Evolutionary conservation across 495 filamentous ascomycete genomes (phyloP).

Genomic region (Talaromyces nanjingensis): DNA sequence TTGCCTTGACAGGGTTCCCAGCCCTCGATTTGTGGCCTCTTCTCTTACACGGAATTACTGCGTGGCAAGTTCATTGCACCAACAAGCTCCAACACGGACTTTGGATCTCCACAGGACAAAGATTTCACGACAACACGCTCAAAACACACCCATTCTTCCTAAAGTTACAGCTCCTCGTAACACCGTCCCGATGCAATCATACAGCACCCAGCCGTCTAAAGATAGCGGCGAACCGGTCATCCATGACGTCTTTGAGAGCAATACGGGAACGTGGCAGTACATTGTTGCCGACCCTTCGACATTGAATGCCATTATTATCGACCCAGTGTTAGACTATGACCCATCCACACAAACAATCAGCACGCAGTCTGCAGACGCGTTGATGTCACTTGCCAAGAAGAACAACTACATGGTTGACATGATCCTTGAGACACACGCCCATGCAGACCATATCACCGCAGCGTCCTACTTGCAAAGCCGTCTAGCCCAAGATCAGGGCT

Average conservation of each 20-base stretch:
- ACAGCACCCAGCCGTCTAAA: background rate
- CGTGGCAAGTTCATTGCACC: background rate
- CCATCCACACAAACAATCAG: constrained; percentile 35
- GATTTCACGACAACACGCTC: background rate
- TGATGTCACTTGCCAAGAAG: constrained; percentile 33
- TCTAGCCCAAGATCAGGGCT: constrained; percentile 22
- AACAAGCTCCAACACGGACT: background rate
- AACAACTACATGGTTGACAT: constrained; percentile 38
- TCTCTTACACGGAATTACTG: background rate
- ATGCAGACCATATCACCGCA: constrained; percentile 58
- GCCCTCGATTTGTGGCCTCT: background rate
- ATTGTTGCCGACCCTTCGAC: constrained; percentile 48
- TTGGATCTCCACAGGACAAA: background rate
- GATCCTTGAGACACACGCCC: constrained; percentile 55
- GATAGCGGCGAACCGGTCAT: constrained; percentile 27
- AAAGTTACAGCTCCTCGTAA: background rate
- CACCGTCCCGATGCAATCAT: background rate
- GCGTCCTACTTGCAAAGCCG: constrained; percentile 44
- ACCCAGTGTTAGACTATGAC: constrained; percentile 54
- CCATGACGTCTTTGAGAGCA: constrained; percentile 33
- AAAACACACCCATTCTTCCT: background rate
- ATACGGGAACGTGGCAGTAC: constrained; percentile 55
- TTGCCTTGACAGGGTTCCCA: background rate
- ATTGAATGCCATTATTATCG: constrained; percentile 44
- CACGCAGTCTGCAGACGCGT: constrained; percentile 40